phyloP scores from a whole-genome alignment of 176 grass and related monocot genomes.

The Phoenix dactylifera region DNA sequence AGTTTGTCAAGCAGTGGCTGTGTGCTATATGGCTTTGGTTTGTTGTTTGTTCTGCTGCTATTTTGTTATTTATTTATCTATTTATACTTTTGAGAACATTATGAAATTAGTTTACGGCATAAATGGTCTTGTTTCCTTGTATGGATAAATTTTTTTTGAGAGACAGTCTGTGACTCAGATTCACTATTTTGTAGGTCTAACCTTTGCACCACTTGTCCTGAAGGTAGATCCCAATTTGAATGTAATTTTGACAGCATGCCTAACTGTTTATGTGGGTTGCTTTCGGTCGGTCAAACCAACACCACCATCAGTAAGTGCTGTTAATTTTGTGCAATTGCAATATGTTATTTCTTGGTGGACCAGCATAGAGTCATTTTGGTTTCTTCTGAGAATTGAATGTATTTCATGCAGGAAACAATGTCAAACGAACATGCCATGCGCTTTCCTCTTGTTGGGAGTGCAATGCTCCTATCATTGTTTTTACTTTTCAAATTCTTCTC shows the following conservation, averaged over 20 bases:
- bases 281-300: conserved; percentile 86
- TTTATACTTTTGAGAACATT: too few species aligned
- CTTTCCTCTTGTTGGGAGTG: conserved; percentile 91
- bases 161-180: background rate
- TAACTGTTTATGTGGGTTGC: conserved; percentile 90
- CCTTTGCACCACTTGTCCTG: conserved; percentile 68
- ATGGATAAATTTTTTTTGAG: background rate
- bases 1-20: too few species aligned
- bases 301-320: conserved; percentile 53
- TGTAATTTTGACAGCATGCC: conserved; percentile 90
- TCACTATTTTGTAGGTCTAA: conserved; percentile 42
- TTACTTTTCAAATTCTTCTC: conserved; percentile 90
- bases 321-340: background rate
- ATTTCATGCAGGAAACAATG: conserved; percentile 71
- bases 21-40: too few species aligned
- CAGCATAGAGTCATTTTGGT: background rate
- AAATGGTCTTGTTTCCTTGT: background rate
- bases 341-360: background rate
- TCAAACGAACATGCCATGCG: conserved; percentile 96
- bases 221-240: conserved; percentile 80
- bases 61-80: too few species aligned
- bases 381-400: background rate
- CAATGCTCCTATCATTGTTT: conserved; percentile 86
- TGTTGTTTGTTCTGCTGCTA: too few species aligned
- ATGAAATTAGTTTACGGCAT: background rate